Evolutionary conservation across 225 moss, liverwort and hornwort genomes (phyloP), one percentile per base, ranked within the genome.

Genomic region (Polytrichum formosum): DNA sequence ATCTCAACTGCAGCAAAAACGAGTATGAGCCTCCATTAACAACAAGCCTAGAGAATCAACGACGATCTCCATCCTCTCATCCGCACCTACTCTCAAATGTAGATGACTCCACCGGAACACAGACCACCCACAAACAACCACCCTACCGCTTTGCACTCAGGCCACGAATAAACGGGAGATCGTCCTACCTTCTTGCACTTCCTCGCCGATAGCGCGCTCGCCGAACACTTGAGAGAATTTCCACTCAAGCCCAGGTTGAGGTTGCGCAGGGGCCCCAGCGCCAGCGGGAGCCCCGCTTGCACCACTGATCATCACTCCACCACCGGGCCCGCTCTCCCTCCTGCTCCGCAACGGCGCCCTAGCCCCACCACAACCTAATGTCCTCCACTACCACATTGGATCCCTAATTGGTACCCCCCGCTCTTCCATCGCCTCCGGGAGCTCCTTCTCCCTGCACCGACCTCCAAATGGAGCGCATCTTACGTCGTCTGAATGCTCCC

Each of bases 191-290:
- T 96, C 96, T 83, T 96, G 96, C 78, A 96, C 96, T 83, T 96
- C 96, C 76, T 96, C 96, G 6, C 93, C 92, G 25, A 85, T 87
- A 62, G 93, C 92, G 70, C 96, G 93, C 80, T 96, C 96, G 65
- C 96, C 96, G 60, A 96, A 96, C 69, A 96, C 96, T 80, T 96
- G 93, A 53, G 92, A 96, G 86, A 96, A 96, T 93, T 96, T 96
- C 93, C 96, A 96, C 73, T 93, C 96, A 61, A 96, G 89, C 75
- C 78, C 25, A 53, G 92, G 85, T 82, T 89, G 89, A 21, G 90
- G 88, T 82, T 96, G 90, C 74, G 75, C 85, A 37, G 86, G 77
- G 61, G 70, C 83, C 78, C 85, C 89, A 29, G 75, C 74, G 55
- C 75, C 74, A 82, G 88, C 85, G 82, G 82, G 69, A 65, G 85